These are phyloP conservation scores for Protomyces macrosporus DNA, from an alignment of 1,139 yeast genomes.

Conservation along the genomic window DNA sequence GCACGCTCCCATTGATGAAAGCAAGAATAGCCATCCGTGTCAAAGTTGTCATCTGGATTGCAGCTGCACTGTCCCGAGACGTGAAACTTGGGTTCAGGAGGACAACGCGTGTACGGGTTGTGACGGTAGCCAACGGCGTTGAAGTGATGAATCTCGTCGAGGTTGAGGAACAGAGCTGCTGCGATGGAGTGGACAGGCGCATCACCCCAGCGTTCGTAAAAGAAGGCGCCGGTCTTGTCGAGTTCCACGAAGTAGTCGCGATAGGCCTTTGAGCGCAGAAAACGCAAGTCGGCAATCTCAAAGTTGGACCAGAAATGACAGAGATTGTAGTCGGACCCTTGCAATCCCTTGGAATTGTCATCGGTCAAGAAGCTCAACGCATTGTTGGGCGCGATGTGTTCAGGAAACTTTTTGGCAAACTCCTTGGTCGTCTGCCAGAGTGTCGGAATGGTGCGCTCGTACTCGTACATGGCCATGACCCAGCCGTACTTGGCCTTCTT, in stretches of 20 bases:
- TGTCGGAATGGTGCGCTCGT: constrained; percentile 69
- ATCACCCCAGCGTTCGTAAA: constrained; percentile 91
- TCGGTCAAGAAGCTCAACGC: constrained; percentile 46
- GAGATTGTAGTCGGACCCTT: constrained; percentile 57
- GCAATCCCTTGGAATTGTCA: constrained; percentile 64
- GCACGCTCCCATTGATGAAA: constrained; percentile 34
- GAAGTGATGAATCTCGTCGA: constrained; percentile 66
- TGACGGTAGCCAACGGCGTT: constrained; percentile 78
- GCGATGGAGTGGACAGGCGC: constrained; percentile 89
- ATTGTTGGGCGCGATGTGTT: constrained; percentile 60
- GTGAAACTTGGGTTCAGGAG: constrained; percentile 51
- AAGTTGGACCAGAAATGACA: constrained; percentile 74
- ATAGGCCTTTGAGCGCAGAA: constrained; percentile 64
- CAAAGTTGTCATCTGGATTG: constrained; percentile 41
- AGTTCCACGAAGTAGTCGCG: constrained; percentile 57
- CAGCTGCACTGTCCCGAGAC: constrained; percentile 64
- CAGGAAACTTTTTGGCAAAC: constrained; percentile 60
- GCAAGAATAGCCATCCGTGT: constrained; percentile 33
- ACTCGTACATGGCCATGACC: constrained; percentile 79
- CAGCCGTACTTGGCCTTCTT: constrained; percentile 70
- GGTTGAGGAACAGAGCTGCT: constrained; percentile 66
- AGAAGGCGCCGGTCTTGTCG: constrained; percentile 63
- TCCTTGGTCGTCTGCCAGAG: constrained; percentile 72
- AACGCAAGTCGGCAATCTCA: constrained; percentile 58
- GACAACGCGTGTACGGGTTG: constrained; percentile 78